Percentiles rank a stretch among this genome's conserved stretches.
Conservation (phyloP, 139 green algal species). For the Edaphochlamys debaryana region DNA sequence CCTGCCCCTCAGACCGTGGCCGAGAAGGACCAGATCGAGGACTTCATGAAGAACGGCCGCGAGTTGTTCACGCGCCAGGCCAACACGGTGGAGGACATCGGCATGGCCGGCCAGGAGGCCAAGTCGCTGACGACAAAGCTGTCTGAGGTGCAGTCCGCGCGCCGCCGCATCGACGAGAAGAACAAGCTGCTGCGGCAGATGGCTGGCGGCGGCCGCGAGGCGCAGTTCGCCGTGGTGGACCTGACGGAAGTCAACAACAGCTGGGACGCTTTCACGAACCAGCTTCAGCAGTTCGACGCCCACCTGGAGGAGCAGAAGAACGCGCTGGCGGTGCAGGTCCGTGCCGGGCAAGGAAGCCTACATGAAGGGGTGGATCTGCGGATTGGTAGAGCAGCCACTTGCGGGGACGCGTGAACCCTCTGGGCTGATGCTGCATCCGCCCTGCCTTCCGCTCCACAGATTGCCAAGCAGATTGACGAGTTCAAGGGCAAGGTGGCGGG, state of each 20-base stretch:
- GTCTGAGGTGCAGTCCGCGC: conserved; percentile 54
- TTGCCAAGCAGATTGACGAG: conserved; percentile 65
- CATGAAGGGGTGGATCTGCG: too few species aligned
- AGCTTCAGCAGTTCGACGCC: conserved; percentile 77
- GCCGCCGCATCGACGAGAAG: conserved; percentile 80
- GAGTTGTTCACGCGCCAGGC: conserved; percentile 64
- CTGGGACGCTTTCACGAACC: conserved; percentile 78
- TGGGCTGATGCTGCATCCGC: too few species aligned
- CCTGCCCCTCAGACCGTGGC: conserved; percentile 53
- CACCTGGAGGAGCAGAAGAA: conserved; percentile 76
- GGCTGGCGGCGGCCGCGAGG: conserved; percentile 42
- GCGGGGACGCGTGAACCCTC: too few species aligned
- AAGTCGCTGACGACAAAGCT: conserved; percentile 64
- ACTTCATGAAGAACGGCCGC: conserved; percentile 69
- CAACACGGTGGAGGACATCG: conserved; percentile 80
- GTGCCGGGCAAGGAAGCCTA: too few species aligned
- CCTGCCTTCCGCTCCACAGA: neutral
- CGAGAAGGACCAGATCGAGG: conserved; percentile 75
- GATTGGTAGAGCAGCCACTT: too few species aligned
- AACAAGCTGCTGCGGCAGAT: conserved; percentile 76
- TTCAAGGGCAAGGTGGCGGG: conserved; percentile 65
- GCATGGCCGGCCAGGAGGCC: conserved; percentile 64
- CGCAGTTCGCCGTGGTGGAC: conserved; percentile 62
- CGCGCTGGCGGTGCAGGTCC: conserved; percentile 60
- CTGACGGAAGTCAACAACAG: conserved; percentile 69